Conservation (phyloP, 148 eudicot genomes). For the Rhododendron griersonianum region DNA sequence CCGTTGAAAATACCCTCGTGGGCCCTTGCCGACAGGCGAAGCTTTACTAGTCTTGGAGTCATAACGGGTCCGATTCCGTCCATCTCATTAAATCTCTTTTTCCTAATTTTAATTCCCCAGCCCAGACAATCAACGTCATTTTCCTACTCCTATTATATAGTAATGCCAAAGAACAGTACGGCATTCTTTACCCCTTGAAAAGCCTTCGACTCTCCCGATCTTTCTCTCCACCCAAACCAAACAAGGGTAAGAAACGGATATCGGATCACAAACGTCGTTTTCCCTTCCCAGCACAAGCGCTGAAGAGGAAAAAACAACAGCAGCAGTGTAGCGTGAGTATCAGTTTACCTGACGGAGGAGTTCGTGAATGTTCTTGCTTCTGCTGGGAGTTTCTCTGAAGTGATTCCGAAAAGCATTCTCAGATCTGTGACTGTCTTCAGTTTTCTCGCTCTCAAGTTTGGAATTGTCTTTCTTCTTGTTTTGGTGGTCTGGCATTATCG, state of each 20-base stretch:
- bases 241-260: background rate
- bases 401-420: background rate
- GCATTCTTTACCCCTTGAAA: background rate
- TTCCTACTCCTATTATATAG: background rate
- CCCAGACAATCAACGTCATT: background rate
- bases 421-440: slow-evolving; percentile 1
- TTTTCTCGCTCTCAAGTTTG: background rate
- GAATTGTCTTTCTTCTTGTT: background rate
- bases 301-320: too few species aligned
- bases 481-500: background rate
- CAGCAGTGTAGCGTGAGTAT: slow-evolving; percentile 1
- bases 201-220: background rate
- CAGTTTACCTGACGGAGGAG: background rate
- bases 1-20: background rate
- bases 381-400: slow-evolving; percentile 2
- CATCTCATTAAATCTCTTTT: background rate
- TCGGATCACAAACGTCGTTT: background rate
- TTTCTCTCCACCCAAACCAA: slow-evolving; percentile 5
- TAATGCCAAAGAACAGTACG: too few species aligned
- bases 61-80: background rate
- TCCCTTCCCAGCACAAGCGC: background rate
- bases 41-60: background rate
- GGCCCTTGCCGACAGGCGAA: background rate
- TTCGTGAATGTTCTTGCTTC: slow-evolving; percentile 12
- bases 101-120: background rate